Evolutionary conservation across 257 asterid species (phyloP).

Genomic region (Anisodus acutangulus): DNA sequence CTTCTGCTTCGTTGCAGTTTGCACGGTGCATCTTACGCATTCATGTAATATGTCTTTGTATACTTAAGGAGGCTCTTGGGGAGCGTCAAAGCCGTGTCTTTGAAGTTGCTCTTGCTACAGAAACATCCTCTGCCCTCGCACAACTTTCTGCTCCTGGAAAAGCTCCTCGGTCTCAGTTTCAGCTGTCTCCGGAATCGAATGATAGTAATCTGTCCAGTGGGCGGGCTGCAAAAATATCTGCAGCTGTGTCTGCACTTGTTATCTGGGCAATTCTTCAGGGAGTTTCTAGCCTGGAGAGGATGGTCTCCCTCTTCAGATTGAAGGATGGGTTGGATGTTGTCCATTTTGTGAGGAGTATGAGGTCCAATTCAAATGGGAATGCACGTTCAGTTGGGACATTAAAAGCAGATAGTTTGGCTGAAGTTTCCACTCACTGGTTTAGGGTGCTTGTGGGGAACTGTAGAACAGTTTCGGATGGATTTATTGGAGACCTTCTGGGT

Average conservation of each 20-base stretch:
- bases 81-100: conserved; percentile 98
- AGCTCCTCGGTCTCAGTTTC: conserved; percentile 75
- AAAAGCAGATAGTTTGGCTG: conserved; percentile 77
- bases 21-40: conserved; percentile 79
- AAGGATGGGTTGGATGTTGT: conserved; percentile 89
- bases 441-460: conserved; percentile 98
- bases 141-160: conserved; percentile 77
- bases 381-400: conserved; percentile 66
- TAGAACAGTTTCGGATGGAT: conserved; percentile 88
- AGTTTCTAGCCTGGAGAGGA: conserved; percentile 86
- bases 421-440: conserved; percentile 93
- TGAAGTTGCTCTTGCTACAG: conserved; percentile 96
- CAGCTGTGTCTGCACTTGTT: conserved; percentile 85
- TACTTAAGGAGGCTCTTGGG: conserved; percentile 95
- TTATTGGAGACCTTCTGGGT: conserved; percentile 83
- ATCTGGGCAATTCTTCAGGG: conserved; percentile 91
- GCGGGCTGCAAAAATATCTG: conserved; percentile 64
- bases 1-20: conserved; percentile 62
- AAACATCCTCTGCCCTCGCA: conserved; percentile 79
- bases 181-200: conserved; percentile 69
- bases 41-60: conserved; percentile 76
- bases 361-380: conserved; percentile 81
- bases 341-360: conserved; percentile 77
- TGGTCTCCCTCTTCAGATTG: conserved; percentile 81
- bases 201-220: conserved; percentile 63